A percentile compares a stretch with the other conserved stretches of the same genome.
Evolutionary conservation across 176 grass and related monocot genomes (phyloP).

Genomic region (Cenchrus purpureus): DNA sequence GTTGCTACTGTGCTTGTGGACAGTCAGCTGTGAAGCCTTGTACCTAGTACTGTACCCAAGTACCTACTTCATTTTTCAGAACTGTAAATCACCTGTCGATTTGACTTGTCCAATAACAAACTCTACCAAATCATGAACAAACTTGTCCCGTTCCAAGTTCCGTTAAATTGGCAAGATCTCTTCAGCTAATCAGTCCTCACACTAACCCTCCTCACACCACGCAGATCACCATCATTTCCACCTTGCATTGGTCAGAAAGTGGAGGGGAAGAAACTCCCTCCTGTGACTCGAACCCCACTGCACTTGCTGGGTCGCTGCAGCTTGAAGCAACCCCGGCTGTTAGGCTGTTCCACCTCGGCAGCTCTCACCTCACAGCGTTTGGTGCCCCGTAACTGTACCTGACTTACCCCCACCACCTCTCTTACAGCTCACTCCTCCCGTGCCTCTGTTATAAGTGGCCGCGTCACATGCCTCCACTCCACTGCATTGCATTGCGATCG

Average conservation of each 20-base stretch:
- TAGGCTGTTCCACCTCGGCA: slow-evolving; percentile 64
- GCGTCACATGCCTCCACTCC: neutral
- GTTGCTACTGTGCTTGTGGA: neutral
- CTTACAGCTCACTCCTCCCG: slow-evolving; percentile 54
- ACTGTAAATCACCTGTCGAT: neutral
- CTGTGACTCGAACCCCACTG: neutral
- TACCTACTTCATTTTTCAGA: neutral
- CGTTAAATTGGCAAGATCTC: neutral
- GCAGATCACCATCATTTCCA: slow-evolving; percentile 41
- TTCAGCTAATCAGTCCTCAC: neutral
- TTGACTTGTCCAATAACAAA: neutral
- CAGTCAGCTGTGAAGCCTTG: neutral
- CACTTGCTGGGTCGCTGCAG: slow-evolving; percentile 36
- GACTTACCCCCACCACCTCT: slow-evolving; percentile 48
- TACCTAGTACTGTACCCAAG: neutral
- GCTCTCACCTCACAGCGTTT: slow-evolving; percentile 38
- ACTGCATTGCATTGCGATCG: neutral
- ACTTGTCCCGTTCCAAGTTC: neutral
- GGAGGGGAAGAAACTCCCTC: neutral
- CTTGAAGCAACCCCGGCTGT: slow-evolving; percentile 55
- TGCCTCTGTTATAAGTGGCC: slow-evolving; percentile 41
- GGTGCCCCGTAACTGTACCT: slow-evolving; percentile 51
- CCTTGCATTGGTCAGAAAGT: slow-evolving; percentile 15
- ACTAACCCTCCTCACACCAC: neutral
- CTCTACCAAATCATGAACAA: neutral